Evolutionary conservation across 2,329 filamentous ascomycete species (phyloP), one percentile per base, ranked within the genome.

Genomic region (Neopestalotiopsis sp.): DNA sequence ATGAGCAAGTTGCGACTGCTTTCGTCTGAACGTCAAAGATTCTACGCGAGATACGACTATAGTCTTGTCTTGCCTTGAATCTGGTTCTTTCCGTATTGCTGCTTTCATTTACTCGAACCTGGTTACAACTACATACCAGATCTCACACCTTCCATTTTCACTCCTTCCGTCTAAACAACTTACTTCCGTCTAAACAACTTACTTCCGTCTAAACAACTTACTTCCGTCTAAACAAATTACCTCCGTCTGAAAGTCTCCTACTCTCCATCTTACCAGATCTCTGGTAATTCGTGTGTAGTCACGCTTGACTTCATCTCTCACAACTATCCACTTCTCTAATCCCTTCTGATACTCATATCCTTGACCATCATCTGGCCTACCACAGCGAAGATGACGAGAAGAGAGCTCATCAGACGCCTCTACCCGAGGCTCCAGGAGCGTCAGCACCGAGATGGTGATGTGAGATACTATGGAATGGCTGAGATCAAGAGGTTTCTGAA

Each of bases 401-500:
- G 65, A 40, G 71, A 65, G 59, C 65, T 69, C 53, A 71, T 66
- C 24, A 70, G 70, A 14, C 71, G 68, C 42, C 65, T 74, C 20
- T 72, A 71, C 40, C 61, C 42, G n/a, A 71, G 70, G 45, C 76
- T 78, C 12, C 72, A 70, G 70, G 64, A 70, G 42, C 61, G 66
- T 9, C 76, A 78, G 67, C 71, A 69, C 5, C 65, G 73, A 59
- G 75, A 78, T 63, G 66, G 71, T 4, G 71, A 72, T 45, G 68
- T 77, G 20, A 70, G 75, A 34, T 67, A 74, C 30, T 67, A 71
- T n/a, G 72, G 69, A 13, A 49, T 76, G 32, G n/a, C 73, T 5
- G 73, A 76, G 69, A 74, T 75, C 58, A 78, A 76, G 65, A 74
- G 74, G 63, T 73, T 73, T 32, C 70, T 78, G 13, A 73, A 69